A percentile compares a stretch with the other conserved stretches of the same genome.
phyloP scores from a whole-genome alignment of 768 basidiomycete species.

The Kondoa subrosea region DNA sequence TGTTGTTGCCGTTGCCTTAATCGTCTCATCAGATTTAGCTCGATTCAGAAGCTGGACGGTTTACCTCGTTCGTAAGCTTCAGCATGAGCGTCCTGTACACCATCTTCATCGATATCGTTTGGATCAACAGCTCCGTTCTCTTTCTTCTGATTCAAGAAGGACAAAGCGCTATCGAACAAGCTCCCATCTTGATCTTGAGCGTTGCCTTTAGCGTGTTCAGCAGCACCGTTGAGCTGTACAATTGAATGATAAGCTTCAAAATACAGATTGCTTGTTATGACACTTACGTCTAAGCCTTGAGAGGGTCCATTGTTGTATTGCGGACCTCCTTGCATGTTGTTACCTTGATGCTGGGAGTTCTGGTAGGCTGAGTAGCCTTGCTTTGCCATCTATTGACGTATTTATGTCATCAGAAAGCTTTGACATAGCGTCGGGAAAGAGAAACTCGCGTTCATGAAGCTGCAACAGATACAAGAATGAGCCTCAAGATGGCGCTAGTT shows the following conservation, averaged over 20 bases:
- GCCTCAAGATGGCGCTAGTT: too few relatives aligned
- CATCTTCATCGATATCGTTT: conserved; percentile 6
- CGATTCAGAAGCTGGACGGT: too few relatives aligned
- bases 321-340: not conserved
- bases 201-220: not conserved
- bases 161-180: not conserved
- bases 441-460: not conserved
- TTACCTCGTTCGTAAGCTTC: conserved; percentile 40
- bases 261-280: not conserved
- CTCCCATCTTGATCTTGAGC: not conserved
- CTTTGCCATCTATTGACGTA: not conserved
- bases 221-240: not conserved
- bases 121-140: not conserved
- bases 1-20: conserved; percentile 37
- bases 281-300: not conserved
- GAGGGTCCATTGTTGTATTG: not conserved
- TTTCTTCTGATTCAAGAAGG: not conserved
- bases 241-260: not conserved
- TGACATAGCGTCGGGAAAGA: not conserved
- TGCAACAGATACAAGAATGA: too few relatives aligned
- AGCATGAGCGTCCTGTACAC: not conserved
- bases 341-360: not conserved
- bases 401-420: too few relatives aligned
- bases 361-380: not conserved
- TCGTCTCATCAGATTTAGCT: too few relatives aligned